Conservation (phyloP, 176 grass and related monocot species). For the Musa troglodytarum region DNA sequence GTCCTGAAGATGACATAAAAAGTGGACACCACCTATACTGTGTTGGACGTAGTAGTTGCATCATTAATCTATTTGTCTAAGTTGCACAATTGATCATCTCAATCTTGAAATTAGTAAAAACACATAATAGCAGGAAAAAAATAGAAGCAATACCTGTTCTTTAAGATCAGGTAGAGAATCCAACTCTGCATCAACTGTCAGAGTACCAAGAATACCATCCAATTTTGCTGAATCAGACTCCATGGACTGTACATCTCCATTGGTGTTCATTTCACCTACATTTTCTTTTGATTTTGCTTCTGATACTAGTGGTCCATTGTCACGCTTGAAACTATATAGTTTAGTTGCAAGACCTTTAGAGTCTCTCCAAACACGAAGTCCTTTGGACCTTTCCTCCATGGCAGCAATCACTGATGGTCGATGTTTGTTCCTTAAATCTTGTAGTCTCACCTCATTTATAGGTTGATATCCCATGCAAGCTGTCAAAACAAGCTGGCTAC, state of each 20-base stretch:
- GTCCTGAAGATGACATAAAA: neutral
- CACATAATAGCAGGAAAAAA: neutral
- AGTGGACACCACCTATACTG: neutral
- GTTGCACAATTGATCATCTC: neutral
- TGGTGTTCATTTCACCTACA: constrained; percentile 22
- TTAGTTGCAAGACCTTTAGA: constrained; percentile 80
- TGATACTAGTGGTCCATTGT: constrained; percentile 67
- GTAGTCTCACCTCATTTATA: constrained; percentile 66
- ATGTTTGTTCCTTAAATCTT: constrained; percentile 81
- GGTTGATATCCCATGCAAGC: constrained; percentile 98
- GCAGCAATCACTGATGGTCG: constrained; percentile 84
- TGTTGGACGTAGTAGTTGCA: neutral
- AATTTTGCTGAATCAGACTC: constrained; percentile 41
- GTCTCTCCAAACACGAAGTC: constrained; percentile 57
- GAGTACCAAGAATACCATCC: constrained; percentile 46
- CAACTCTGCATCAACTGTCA: constrained; percentile 62
- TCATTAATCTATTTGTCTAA: neutral
- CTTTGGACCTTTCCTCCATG: constrained; percentile 91
- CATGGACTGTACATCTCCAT: constrained; percentile 38
- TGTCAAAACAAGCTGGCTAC: constrained; percentile 96
- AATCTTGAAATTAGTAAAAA: neutral
- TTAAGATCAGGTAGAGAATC: constrained; percentile 87
- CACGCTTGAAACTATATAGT: constrained; percentile 90
- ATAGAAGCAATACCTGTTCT: constrained; percentile 53
- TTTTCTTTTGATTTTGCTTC: constrained; percentile 40